Percentiles rank a stretch among this genome's conserved stretches.
phyloP scores from a whole-genome alignment of 2,329 filamentous ascomycete species.

The Aspergillus persii region DNA sequence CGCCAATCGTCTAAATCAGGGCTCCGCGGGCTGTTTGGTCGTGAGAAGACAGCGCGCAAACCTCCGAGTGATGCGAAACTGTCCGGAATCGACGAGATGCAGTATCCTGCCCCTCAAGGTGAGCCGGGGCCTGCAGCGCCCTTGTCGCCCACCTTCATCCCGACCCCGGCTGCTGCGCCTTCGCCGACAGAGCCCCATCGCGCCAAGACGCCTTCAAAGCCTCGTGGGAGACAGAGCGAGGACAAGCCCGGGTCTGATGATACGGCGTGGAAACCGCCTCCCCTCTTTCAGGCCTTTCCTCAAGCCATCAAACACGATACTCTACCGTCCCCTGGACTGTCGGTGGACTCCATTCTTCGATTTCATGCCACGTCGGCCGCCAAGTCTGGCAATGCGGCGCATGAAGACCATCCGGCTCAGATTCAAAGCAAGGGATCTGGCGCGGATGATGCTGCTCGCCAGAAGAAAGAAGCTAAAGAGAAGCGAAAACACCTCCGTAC shows the following conservation, averaged over 20 bases:
- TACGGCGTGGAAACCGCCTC: conserved; percentile 63
- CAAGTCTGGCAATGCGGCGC: conserved; percentile 13
- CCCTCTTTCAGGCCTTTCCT: conserved; percentile 82
- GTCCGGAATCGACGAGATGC: conserved; percentile 33
- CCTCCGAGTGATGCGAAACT: conserved; percentile 28
- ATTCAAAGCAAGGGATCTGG: conserved; percentile 17
- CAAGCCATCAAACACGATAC: conserved; percentile 75
- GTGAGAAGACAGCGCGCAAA: conserved; percentile 34
- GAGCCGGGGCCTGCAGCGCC: conserved; percentile 17
- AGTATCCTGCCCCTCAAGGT: conserved; percentile 15
- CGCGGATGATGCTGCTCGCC: conserved; percentile 23
- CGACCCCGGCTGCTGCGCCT: conserved; percentile 22
- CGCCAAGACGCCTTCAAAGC: conserved; percentile 19
- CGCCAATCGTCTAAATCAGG: conserved; percentile 38
- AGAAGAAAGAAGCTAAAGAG: conserved; percentile 36
- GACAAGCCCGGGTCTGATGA: conserved; percentile 23
- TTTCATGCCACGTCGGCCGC: conserved; percentile 39
- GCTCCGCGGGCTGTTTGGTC: conserved; percentile 36
- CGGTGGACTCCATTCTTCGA: conserved; percentile 68
- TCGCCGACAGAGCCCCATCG: conserved; percentile 22
- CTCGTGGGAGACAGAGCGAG: conserved; percentile 22
- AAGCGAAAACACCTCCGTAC: conserved; percentile 35
- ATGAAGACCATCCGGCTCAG: conserved; percentile 13
- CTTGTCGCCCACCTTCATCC: conserved; percentile 27
- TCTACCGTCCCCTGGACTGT: conserved; percentile 64